Conservation (phyloP, 352 stramenopile species). For the Blastocystis sp. region DNA sequence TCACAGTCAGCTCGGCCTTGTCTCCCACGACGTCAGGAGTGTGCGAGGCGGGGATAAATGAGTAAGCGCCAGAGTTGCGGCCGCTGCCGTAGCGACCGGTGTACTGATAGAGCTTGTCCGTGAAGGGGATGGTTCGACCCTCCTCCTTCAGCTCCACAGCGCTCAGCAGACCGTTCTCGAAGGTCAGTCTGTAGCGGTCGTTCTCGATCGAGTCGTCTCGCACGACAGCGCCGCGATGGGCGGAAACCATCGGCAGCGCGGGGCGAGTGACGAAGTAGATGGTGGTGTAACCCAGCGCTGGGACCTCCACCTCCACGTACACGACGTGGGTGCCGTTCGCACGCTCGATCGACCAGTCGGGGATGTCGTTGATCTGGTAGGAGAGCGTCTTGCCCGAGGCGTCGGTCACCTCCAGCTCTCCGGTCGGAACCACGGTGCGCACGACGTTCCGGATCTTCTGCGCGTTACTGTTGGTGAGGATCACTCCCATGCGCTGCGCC, state of each 20-base stretch:
- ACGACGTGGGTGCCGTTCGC: slow-evolving; percentile 56
- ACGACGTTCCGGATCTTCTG: slow-evolving; percentile 66
- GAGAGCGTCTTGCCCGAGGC: slow-evolving; percentile 60
- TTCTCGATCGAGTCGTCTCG: slow-evolving; percentile 62
- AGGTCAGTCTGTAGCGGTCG: slow-evolving; percentile 58
- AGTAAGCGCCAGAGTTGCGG: slow-evolving; percentile 83
- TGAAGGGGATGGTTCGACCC: not conserved
- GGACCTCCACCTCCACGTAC: slow-evolving; percentile 50
- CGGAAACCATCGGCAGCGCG: not conserved
- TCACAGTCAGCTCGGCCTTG: slow-evolving; percentile 63
- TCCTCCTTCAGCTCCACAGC: slow-evolving; percentile 58
- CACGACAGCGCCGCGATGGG: not conserved
- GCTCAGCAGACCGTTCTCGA: slow-evolving; percentile 18
- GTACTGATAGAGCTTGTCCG: slow-evolving; percentile 53
- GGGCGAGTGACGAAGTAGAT: not conserved
- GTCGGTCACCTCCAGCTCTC: slow-evolving; percentile 47
- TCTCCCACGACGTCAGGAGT: not conserved
- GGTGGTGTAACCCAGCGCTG: slow-evolving; percentile 61
- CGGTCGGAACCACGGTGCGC: slow-evolving; percentile 68
- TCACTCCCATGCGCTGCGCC: slow-evolving; percentile 64
- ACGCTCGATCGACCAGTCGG: slow-evolving; percentile 13
- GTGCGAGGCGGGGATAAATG: slow-evolving; percentile 79
- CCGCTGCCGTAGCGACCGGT: slow-evolving; percentile 56
- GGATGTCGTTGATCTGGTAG: slow-evolving; percentile 64
- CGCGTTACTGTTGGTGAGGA: slow-evolving; percentile 66